Base-by-base conservation (phyloP, 257 asterid species). In the Handroanthus guayacan region DNA sequence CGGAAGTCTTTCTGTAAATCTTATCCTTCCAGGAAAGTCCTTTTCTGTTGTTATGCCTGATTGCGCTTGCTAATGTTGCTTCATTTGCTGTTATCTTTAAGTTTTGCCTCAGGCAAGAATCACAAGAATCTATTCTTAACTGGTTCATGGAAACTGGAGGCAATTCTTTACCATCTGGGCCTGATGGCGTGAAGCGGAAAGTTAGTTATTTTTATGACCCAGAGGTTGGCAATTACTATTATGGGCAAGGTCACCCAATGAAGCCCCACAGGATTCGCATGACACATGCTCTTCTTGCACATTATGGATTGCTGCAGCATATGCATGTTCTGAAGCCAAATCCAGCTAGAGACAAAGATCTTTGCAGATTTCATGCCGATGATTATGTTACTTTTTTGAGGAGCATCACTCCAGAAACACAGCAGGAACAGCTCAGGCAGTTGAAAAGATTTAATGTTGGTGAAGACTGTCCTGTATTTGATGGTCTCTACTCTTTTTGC, bases 241-340 rank as follows among this genome's bases (percentile, higher is more conserved):
- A 87, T 5, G 91, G 91, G 61, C 91, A 87, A 79, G 91, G 91
- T 34, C 91, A 87, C 84, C 88, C 91, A 6, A 87, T 87, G 91
- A 87, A 87, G 81, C 91, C 91, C 1, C 91, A 87, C 82, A 83
- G 91, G 65, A 87, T 87, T 77, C 89, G 91, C 39, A 87, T 87
- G 91, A 87, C 91, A 0, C 91, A 87, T 47, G 89, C 85, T 20
- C 91, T 87, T 69, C 89, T 87, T 17, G 91, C 91, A 5, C 91
- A 87, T 80, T 87, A 87, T 12, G 91, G 91, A 3, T 65, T 87
- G 74, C 82, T 87, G 74, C 89, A 87, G 57, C 91, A 85, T 70
- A 87, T 87, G 91, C 87, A 85, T 62, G 91, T 87, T 68, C 89
- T 81, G 11, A 87, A 87, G 85, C 91, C 91, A 57, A 83, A 83